Base-by-base conservation (phyloP, 2,329 filamentous ascomycete species). In the Cercospora citrullina region DNA sequence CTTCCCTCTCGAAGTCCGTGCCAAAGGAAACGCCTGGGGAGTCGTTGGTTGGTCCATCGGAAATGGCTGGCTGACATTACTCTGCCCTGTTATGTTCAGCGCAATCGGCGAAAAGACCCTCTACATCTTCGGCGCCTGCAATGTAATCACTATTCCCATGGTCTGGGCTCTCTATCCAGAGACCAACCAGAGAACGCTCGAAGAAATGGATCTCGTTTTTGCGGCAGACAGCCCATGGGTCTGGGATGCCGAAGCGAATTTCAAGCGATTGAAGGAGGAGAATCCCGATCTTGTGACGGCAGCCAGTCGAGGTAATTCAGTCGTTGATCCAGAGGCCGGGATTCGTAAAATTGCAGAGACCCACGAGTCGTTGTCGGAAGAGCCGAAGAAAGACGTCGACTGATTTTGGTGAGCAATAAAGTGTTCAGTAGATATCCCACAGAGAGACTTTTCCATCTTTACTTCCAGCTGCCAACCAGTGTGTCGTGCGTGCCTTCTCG, bases 371-470 rank as follows among this genome's bases (percentile, higher is more conserved):
- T 66, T 65, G 10, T 28, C 66, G 30, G 71, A 69, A 36, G 64
- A 66, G 63, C 65, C 68, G 28, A 69, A 69, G 67, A 62, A 64
- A 9, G 62, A 45, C 30, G 5, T 57, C 30, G 31, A 63, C 14
- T 63, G 55, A 59, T 18, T 23, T 55, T 5, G 5, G 30, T 5
- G n/a, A 30, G 21, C 33, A 14, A 10, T 12, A 28, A 7, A 1
- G 2, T 7, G n/a, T 26, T 76, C 73, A 85, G 67, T 95, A 99
- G 67, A 98, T 89, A 81, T 97, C 92, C 95, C 95, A 99, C 73
- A 99, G 82, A 77, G 93, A 96, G 70, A 98, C 88, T 78, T 96
- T 97, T 18, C 94, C 95, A 81, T 98, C 95, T 79, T 98, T 99
- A 65, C 92, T 91, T 1, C 95, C 95, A 1, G 89, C 92, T 18